A percentile compares a stretch with the other conserved stretches of the same genome.
These are phyloP conservation scores for Loxodes magnus DNA, from an alignment of 73 alveolate species.

Conservation along the genomic window DNA sequence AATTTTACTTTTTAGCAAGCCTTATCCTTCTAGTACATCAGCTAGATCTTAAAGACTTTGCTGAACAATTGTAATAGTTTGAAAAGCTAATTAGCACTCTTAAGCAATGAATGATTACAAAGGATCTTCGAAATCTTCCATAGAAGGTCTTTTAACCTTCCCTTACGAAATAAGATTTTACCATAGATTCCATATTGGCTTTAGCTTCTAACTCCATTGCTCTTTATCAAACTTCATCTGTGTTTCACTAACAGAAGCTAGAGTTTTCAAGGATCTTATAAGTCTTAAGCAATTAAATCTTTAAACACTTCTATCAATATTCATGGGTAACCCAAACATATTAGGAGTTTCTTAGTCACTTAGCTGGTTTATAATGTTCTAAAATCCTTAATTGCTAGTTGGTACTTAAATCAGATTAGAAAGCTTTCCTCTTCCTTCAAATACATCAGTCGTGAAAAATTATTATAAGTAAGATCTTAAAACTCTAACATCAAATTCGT, in stretches of 20 bases:
- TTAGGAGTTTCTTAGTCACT: constrained; percentile 96
- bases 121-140: constrained; percentile 75
- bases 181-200: constrained; percentile 90
- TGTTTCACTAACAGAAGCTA: constrained; percentile 80
- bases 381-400: constrained; percentile 64
- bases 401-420: constrained; percentile 47
- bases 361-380: constrained; percentile 68
- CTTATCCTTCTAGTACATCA: constrained; percentile 81
- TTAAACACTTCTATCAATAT: constrained; percentile 97
- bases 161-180: constrained; percentile 34
- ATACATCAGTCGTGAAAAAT: constrained; percentile 70
- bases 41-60: constrained; percentile 58
- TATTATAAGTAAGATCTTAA: constrained; percentile 91
- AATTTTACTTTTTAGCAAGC: constrained; percentile 82
- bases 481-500: constrained; percentile 94
- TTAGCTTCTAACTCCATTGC: constrained; percentile 78
- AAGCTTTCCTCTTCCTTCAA: constrained; percentile 59
- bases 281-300: constrained; percentile 86
- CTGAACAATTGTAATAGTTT: constrained; percentile 59
- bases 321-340: constrained; percentile 97
- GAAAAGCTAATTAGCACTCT: constrained; percentile 73
- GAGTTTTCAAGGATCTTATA: constrained; percentile 68
- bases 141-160: constrained; percentile 41
- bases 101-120: constrained; percentile 80
- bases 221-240: constrained; percentile 91